Percentiles rank a stretch among this genome's conserved stretches.
Evolutionary conservation across 805 yeast species (phyloP).

Genomic region (Jamesozyma lodderae): DNA sequence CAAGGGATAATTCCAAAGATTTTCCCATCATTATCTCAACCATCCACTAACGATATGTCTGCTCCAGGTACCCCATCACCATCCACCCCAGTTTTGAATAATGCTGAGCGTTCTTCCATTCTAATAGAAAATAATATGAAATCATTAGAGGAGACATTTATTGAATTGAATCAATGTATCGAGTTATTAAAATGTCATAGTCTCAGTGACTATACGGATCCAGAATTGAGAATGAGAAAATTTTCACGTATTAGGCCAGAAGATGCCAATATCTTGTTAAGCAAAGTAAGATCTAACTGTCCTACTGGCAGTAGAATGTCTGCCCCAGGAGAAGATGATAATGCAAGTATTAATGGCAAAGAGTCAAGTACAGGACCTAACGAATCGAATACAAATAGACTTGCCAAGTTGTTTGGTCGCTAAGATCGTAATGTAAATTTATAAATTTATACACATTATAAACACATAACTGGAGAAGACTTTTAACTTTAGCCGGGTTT

Average conservation of each 20-base stretch:
- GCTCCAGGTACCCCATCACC: slow-evolving; percentile 16
- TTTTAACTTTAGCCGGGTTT: too few relatives aligned
- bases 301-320: not conserved
- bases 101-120: slow-evolving; percentile 12
- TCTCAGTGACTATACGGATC: slow-evolving; percentile 53
- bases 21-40: slow-evolving; percentile 23
- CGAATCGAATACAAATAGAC: slow-evolving; percentile 13
- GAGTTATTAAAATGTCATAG: slow-evolving; percentile 58
- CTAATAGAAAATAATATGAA: slow-evolving; percentile 31
- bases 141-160: slow-evolving; percentile 62
- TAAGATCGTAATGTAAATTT: too few relatives aligned
- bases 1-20: slow-evolving; percentile 40
- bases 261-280: slow-evolving; percentile 52
- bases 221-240: slow-evolving; percentile 47
- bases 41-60: slow-evolving; percentile 6
- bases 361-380: slow-evolving; percentile 7
- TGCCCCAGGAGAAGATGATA: not conserved
- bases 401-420: slow-evolving; percentile 20
- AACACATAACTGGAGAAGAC: too few relatives aligned
- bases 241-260: slow-evolving; percentile 70
- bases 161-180: slow-evolving; percentile 72
- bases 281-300: slow-evolving; percentile 32
- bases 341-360: slow-evolving; percentile 2
- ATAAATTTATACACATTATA: too few relatives aligned
- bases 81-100: slow-evolving; percentile 15